Evolutionary conservation across 2,329 filamentous ascomycete genomes (phyloP).

Genomic region (Trichoderma brevicompactum): DNA sequence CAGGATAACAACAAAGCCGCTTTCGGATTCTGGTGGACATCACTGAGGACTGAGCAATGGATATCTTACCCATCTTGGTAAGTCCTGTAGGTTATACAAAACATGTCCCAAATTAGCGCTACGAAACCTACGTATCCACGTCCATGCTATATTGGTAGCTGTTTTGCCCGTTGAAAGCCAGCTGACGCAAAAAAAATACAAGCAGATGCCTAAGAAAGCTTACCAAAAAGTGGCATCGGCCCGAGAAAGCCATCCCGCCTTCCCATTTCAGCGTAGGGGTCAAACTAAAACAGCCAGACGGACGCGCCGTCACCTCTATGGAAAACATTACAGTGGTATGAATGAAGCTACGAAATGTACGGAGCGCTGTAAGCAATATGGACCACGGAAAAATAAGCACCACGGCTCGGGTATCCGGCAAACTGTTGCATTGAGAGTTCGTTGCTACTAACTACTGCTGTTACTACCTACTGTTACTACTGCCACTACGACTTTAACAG

Average conservation of each 20-base stretch:
- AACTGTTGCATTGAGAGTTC: neutral
- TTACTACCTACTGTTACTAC: no score
- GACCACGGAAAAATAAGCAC: slow-evolving; percentile 2
- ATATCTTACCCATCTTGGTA: slow-evolving; percentile 1
- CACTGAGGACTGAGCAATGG: neutral
- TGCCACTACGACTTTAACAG: neutral
- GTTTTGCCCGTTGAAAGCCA: slow-evolving; percentile 2
- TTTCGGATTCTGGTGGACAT: neutral
- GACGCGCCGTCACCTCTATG: slow-evolving; percentile 7
- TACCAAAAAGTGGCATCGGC: slow-evolving; percentile 20
- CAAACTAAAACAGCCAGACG: slow-evolving; percentile 7
- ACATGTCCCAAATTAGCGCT: neutral
- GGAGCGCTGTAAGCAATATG: slow-evolving; percentile 15
- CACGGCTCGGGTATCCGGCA: slow-evolving; percentile 21
- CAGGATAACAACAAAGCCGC: slow-evolving; percentile 14
- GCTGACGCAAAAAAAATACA: slow-evolving; percentile 6
- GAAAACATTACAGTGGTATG: neutral
- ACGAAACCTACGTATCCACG: slow-evolving; percentile 18
- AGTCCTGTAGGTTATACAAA: neutral
- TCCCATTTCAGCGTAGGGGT: slow-evolving; percentile 21
- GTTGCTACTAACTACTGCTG: neutral
- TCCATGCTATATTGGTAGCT: slow-evolving; percentile 4
- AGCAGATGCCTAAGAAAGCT: slow-evolving; percentile 13
- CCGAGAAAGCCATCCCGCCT: slow-evolving; percentile 26
- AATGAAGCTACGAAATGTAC: slow-evolving; percentile 9